phyloP scores from a whole-genome alignment of 768 basidiomycete species.

The Tulasnella sp. region DNA sequence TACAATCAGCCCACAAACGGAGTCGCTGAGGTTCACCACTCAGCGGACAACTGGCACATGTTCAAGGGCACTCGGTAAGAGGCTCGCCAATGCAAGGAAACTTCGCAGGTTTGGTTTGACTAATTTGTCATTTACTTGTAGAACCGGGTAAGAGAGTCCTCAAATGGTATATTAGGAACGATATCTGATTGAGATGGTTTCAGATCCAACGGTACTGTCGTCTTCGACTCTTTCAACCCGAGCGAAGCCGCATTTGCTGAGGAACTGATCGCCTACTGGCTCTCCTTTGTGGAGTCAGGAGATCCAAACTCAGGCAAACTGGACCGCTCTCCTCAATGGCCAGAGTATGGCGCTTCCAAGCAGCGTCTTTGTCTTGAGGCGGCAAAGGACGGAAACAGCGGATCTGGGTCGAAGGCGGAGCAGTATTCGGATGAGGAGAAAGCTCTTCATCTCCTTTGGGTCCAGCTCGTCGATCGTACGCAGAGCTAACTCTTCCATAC shows the following conservation, averaged over 20 bases:
- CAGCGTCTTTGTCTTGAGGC: neutral
- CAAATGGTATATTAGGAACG: neutral
- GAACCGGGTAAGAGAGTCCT: neutral
- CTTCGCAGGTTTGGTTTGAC: neutral
- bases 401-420: neutral
- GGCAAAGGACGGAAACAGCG: neutral
- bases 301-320: slow-evolving; percentile 25
- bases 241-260: slow-evolving; percentile 22
- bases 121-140: neutral
- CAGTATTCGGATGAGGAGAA: neutral
- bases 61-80: slow-evolving; percentile 19
- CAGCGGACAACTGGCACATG: slow-evolving; percentile 20
- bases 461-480: neutral
- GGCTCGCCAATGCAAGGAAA: neutral
- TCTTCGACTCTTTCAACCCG: slow-evolving; percentile 19
- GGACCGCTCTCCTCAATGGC: slow-evolving; percentile 25
- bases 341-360: neutral
- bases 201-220: slow-evolving; percentile 26
- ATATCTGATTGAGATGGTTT: neutral
- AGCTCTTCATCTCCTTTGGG: neutral
- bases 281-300: slow-evolving; percentile 23
- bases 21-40: slow-evolving; percentile 2
- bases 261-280: slow-evolving; percentile 27
- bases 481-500: neutral
- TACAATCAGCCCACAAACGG: slow-evolving; percentile 14